Evolutionary conservation across 2,329 filamentous ascomycete genomes (phyloP), one percentile per base, ranked within the genome.

Genomic region (Magnaporthiopsis rhizophila): DNA sequence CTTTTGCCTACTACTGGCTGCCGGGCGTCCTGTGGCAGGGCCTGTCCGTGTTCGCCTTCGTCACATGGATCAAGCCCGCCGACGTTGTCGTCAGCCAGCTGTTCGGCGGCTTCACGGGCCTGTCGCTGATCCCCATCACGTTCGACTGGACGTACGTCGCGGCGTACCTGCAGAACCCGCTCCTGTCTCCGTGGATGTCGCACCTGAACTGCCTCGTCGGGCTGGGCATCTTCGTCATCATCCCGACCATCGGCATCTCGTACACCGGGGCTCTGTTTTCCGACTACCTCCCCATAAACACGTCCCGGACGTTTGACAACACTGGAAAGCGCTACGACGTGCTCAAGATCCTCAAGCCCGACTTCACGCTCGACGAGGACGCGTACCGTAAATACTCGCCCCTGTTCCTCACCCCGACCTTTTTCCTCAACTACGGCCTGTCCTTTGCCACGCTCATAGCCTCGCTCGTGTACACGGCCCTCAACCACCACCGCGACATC

Each of bases 141-240:
- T 76, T 80, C 57, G 79, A 81, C 68, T 80, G 78, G 76, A 88
- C 87, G 5, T 87, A 90, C 69, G 82, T 91, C 63, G 81, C 86
- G 3, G 89, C 87, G 59, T 91, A 85, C 66, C 79, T 89, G 62
- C 84, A 84, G 34, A 89, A 86, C 12, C 89, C 88, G 24, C 75
- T 91, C 53, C 87, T 90, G 61, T 83, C 87, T 2, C 89, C 89
- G 5, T 91, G 87, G 83, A 84, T 88, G 71, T 89, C 88, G 9
- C 91, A 91, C 67, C 87, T 86, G 65, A 92, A 92, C 71, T 90
- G 87, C 0, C 73, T 89, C 57, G 84, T 90, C 38, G 88, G 88
- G 18, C 83, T 90, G 32, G 78, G 89, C 1, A 34, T 82, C 1
- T 90, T 89, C 71, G 89, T 85, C 71, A 81, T 90, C 65, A 73